Base-by-base conservation (phyloP, 305 asterid species). In the Solanum hybrid region DNA sequence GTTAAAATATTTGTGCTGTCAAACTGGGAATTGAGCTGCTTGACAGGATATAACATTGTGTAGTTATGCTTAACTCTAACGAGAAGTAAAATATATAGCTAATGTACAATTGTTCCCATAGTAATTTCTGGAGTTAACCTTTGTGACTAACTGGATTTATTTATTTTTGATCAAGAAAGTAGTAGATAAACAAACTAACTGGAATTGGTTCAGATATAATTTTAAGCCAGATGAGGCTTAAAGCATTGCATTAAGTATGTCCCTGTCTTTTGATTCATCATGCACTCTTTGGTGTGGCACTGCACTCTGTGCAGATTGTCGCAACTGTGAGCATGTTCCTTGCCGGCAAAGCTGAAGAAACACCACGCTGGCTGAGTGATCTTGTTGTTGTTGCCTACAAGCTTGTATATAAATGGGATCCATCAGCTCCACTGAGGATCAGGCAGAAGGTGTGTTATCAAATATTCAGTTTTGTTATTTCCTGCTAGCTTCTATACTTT, bases 291-390 rank as follows among this genome's bases (percentile, higher is more conserved):
- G 86, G 56, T 64, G 29, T 42, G 90, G 45, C 89, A 86, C 22
- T 90, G 87, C 85, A 42, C 69, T 87, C 76, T 88, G 93, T 93
- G 92, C 91, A 95, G 97, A 91, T 91, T 10, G 78, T 94, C 82
- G 94, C 96, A 22, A 91, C 93, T 90, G 90, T 92, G 36, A 88
- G 93, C 93, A 91, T 95, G 94, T 94, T 95, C 91, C 93, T 94
- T n/a, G 94, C 95, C 29, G 90, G 94, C 91, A 95, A 94, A 92
- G 92, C 92, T 13, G 96, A 94, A 87, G 97, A 94, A 85, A 95
- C 96, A 15, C 94, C 96, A 31, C 90, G 95, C 35, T 92, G 92
- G 91, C 89, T 95, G 86, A 92, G 90, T 76, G 92, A 95, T 88
- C 45, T 94, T 56, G 82, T 91, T 89, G 92, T 91, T 82, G 91